Evolutionary conservation across 2,329 filamentous ascomycete species (phyloP).

Genomic region (Xylaria sp.): DNA sequence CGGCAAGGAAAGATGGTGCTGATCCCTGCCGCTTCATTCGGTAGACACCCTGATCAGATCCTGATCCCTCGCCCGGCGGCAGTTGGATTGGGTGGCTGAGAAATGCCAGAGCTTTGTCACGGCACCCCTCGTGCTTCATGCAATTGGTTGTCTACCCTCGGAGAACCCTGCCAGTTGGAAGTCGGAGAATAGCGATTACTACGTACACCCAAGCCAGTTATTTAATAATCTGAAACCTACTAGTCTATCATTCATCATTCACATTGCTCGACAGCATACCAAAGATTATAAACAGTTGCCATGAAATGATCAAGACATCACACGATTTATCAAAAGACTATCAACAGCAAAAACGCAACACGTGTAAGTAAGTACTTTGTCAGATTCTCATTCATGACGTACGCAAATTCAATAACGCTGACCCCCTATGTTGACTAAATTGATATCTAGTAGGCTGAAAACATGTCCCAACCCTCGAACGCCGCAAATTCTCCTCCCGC

Average conservation of each 20-base stretch:
- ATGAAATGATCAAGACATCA: background rate
- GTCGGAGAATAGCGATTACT: background rate
- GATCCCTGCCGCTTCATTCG: constrained; percentile 22
- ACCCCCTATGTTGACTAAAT: constrained; percentile 20
- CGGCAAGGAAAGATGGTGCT: constrained; percentile 3
- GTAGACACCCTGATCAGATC: constrained; percentile 2
- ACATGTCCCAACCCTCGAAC: constrained; percentile 27
- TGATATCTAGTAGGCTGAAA: constrained; percentile 31
- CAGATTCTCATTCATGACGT: constrained; percentile 30
- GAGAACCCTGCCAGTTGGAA: background rate
- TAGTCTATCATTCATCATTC: background rate
- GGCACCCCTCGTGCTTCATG: background rate
- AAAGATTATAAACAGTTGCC: background rate
- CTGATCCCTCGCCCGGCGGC: background rate
- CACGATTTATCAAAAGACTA: constrained; percentile 1
- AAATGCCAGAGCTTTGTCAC: background rate
- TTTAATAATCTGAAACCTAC: background rate
- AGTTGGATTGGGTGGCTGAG: constrained; percentile 13
- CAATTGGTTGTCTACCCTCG: background rate
- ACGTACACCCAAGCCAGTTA: background rate
- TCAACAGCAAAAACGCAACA: constrained; percentile 7
- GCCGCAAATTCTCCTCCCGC: constrained; percentile 15
- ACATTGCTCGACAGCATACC: background rate
- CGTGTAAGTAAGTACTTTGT: constrained; percentile 6
- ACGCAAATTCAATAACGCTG: constrained; percentile 30